Evolutionary conservation across 2,329 filamentous ascomycete genomes (phyloP), one percentile per base, ranked within the genome.

Genomic region (Aspergillus sp.): DNA sequence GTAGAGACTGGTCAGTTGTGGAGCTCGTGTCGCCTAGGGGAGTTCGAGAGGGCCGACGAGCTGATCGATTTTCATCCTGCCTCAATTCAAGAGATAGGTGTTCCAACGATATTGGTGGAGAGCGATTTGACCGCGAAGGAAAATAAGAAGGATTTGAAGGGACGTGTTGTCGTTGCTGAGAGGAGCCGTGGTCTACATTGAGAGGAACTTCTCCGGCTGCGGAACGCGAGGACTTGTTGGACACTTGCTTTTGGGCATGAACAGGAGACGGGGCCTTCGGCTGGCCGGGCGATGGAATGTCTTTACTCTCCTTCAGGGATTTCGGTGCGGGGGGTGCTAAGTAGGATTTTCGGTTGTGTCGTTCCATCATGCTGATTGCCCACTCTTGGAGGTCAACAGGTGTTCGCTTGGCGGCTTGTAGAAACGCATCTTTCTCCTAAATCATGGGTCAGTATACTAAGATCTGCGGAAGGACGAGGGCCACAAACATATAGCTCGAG

Each of bases 341-440:
- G 72, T 97, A 93, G 26, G 93, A 96, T 75, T 96, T 96, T 72
- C 95, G 90, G 75, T 97, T 96, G 75, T 97, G 90, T 66, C 89
- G 87, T 72, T 97, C 93, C 85, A 98, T 93, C 81, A 98, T 85
- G 68, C 90, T 88, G 48, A 96, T 86, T 20, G 95, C 93, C 95
- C 95, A 99, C 62, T 92, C 90, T 74, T 90, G 86, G 34, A 99
- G 83, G 72, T 99, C 89, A 50, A 99, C 95, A 0, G 95, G 95
- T 1, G 95, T 99, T 65, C 93, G 86, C 80, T 98, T 98, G 48
- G 95, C 95, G 53, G 95, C 95, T 76, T 96, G 92, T 18, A 99
- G 86, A 75, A 99, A 99, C 3, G 92, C 87, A 71, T 99, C 95
- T 60, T 89, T 88, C 64, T 97, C 93, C 91, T 96, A 58, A 2